Evolutionary conservation across 225 moss, liverwort and hornwort genomes (phyloP).

Genomic region (Neckera pumila): DNA sequence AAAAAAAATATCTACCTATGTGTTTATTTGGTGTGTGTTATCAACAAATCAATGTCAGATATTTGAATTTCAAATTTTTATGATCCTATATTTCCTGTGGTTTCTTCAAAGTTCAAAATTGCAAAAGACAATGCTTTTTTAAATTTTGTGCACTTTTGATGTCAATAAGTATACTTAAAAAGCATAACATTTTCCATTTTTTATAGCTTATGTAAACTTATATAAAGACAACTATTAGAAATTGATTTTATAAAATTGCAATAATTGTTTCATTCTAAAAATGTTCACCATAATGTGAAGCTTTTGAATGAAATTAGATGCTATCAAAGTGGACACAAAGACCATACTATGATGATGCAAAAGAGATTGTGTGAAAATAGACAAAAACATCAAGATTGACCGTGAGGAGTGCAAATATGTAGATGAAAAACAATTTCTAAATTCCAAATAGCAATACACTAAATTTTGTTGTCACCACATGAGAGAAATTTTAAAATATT

Average conservation of each 20-base stretch:
- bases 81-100: rapidly evolving
- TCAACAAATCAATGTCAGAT: not conserved
- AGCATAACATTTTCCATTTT: not conserved
- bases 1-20: not conserved
- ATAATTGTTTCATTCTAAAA: not conserved
- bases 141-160: not conserved
- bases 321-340: not conserved
- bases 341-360: not conserved
- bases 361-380: not conserved
- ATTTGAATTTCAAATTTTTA: not conserved
- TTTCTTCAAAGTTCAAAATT: not conserved
- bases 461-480: not conserved
- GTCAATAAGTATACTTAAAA: too few relatives aligned
- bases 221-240: not conserved
- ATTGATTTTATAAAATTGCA: not conserved
- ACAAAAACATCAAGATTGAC: not conserved
- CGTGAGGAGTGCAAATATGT: not conserved
- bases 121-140: not conserved
- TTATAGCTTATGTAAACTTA: too few relatives aligned
- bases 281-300: not conserved
- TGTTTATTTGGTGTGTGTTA: not conserved
- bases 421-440: not conserved
- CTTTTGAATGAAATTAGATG: not conserved
- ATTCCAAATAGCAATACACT: not conserved
- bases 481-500: not conserved